Evolutionary conservation across 2,329 filamentous ascomycete species (phyloP), one percentile per base, ranked within the genome.

Genomic region (Venturia oleaginea): DNA sequence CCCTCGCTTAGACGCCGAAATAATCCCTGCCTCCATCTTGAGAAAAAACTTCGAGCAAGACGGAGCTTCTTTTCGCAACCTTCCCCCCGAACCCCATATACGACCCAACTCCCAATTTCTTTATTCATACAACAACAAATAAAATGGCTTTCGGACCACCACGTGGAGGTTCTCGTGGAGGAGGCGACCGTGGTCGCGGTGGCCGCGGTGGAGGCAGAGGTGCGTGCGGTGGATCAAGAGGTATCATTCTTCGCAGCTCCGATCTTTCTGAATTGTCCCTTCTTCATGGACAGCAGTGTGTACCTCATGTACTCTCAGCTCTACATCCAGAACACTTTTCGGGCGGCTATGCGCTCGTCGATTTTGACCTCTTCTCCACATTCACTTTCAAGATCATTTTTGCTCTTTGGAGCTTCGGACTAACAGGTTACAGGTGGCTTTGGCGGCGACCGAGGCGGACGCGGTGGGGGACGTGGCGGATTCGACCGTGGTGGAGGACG

Each of bases 151-250:
- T 57, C 19, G 51, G 51, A 57, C 51, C 51, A 10, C 34, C 34
- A 19, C 54, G 63, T 34, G 64, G 64, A 48, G 54, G 27, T 19
- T 46, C 63, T 27, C 51, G 54, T 34, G 59, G 64, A 46, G 59
- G 64, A 62, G 40, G 40, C 46, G 61, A 43, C 42, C 40, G 68
- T 66, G 68, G 69, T 64, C 65, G 70, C 60, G 69, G 67, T 32
- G 69, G 70, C 62, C 63, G 66, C 19, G 72, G 72, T 42, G 70
- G 68, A 61, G 62, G 43, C 42, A 30, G 62, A 57, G 62, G 62
- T 64, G 62, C 51, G 51, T 30, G 51, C 27, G 51, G 51, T 34
- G 51, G 51, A 32, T 57, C 51, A 57, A 57, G 51, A 57, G 51
- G 51, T 57, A 32, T 57, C 27, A 32, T 34, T 34, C 30, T 57